Base-by-base conservation (phyloP, 2,329 filamentous ascomycete species). In the Epichloe glyceriae region DNA sequence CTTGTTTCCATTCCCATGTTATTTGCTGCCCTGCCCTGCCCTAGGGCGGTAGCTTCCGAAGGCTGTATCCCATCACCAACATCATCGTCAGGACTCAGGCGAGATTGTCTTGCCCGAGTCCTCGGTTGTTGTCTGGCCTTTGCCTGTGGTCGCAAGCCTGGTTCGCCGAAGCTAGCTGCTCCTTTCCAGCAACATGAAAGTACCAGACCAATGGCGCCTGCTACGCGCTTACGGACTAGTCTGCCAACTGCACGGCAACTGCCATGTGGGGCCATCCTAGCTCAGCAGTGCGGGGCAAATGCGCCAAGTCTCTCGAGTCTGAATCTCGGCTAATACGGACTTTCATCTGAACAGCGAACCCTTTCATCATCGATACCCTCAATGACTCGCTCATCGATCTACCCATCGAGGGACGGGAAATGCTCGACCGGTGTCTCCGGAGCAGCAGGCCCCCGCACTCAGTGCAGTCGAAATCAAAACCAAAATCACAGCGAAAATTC, bases 361-460 rank as follows among this genome's bases (percentile, higher is more conserved):
- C 66, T 2, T 69, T 69, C 52, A 69, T 69, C 55, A 68, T 69
- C 52, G 67, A 69, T 20, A 69, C 65, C 0, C 61, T 69, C 30
- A 69, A 69, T 51, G 59, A 67, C 47, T 68, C 65, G 4, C 58
- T 69, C 10, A 34, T 67, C n/a, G 54, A 68, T 37, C 58, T 69
- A 5, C 67, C 67, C 19, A 56, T 64, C 20, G 64, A 69, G 46
- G 67, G 64, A 5, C 64, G 65, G 54, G 60, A 64, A 46, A 60
- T 64, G 48, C 60, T 69, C 10, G 61, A 67, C 52, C 64, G 60
- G 12, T 61, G 58, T 33, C 52, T 67, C 17, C 57, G 52, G 34
- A 20, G 15, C 41, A 46, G 20, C 15, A 42, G 35, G 20, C 17
- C 38, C n/a, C 35, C 41, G 14, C 37, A 33, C 22, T 3, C 50